phyloP scores from a whole-genome alignment of 2,329 filamentous ascomycete species.

The Tolypocladium tundrense region DNA sequence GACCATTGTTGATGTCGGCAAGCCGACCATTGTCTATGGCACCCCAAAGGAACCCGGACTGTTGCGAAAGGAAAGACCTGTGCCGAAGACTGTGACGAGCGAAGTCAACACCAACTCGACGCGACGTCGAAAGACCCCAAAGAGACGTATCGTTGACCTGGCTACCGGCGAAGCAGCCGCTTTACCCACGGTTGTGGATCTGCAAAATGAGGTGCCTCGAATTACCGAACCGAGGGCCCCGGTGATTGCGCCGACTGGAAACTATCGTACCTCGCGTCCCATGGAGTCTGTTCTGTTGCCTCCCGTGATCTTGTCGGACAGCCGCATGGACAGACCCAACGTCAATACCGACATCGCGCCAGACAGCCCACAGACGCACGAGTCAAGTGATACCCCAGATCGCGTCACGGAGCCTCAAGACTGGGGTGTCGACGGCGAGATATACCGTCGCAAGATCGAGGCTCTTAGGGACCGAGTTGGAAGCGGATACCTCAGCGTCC shows the following conservation, averaged over 20 bases:
- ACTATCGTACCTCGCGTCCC: constrained; percentile 35
- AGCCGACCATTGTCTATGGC: constrained; percentile 50
- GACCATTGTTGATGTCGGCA: constrained; percentile 56
- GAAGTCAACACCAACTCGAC: constrained; percentile 49
- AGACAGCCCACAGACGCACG: background rate
- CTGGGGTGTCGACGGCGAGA: constrained; percentile 61
- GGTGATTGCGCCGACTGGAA: constrained; percentile 16
- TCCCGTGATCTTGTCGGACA: constrained; percentile 20
- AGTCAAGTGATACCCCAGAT: background rate
- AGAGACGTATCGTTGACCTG: constrained; percentile 55
- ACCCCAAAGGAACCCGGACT: constrained; percentile 37
- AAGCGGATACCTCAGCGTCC: constrained; percentile 74
- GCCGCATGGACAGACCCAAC: constrained; percentile 15
- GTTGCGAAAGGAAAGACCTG: constrained; percentile 49
- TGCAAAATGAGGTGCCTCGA: constrained; percentile 8
- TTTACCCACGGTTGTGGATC: constrained; percentile 18
- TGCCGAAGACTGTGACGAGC: constrained; percentile 41
- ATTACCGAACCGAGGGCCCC: constrained; percentile 10
- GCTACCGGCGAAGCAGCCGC: constrained; percentile 38
- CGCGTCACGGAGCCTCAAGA: constrained; percentile 32
- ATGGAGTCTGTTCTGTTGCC: constrained; percentile 25
- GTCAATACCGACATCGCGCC: background rate
- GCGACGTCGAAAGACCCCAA: constrained; percentile 49
- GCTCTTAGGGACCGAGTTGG: constrained; percentile 76
- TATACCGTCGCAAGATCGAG: constrained; percentile 83